Evolutionary conservation across 2,329 filamentous ascomycete genomes (phyloP).

Genomic region (Fusarium nurragi): DNA sequence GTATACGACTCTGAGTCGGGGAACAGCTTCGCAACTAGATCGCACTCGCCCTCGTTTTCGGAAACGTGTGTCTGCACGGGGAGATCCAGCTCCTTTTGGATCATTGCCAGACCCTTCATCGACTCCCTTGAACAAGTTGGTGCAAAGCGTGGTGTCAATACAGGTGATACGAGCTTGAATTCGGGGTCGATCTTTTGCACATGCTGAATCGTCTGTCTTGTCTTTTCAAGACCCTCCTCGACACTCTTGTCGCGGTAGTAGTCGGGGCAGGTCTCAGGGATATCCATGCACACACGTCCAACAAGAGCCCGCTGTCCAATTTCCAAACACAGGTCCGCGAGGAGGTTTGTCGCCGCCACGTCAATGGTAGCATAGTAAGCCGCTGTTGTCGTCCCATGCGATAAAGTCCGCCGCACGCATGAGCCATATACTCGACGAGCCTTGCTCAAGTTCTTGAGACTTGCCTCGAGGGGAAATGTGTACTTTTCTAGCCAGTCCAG

Average conservation of each 20-base stretch:
- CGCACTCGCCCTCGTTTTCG: conserved; percentile 80
- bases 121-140: conserved; percentile 67
- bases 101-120: conserved; percentile 69
- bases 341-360: conserved; percentile 87
- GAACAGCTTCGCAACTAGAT: conserved; percentile 76
- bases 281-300: conserved; percentile 96
- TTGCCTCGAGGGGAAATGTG: conserved; percentile 92
- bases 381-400: conserved; percentile 91
- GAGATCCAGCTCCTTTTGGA: conserved; percentile 70
- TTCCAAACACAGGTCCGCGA: conserved; percentile 82
- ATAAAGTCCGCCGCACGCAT: conserved; percentile 80
- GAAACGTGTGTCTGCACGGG: conserved; percentile 90
- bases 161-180: conserved; percentile 74
- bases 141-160: conserved; percentile 80
- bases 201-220: conserved; percentile 70
- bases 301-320: conserved; percentile 90
- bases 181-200: conserved; percentile 73
- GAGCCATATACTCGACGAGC: conserved; percentile 79
- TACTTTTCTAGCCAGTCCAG: conserved; percentile 94
- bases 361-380: conserved; percentile 95
- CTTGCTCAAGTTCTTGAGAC: conserved; percentile 69
- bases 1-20: conserved; percentile 73
- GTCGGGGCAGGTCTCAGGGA: conserved; percentile 68
- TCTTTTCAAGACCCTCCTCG: conserved; percentile 64
- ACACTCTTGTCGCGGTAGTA: conserved; percentile 82